Evolutionary conservation across 2,329 filamentous ascomycete genomes (phyloP).

Genomic region (Exophiala viscosa): DNA sequence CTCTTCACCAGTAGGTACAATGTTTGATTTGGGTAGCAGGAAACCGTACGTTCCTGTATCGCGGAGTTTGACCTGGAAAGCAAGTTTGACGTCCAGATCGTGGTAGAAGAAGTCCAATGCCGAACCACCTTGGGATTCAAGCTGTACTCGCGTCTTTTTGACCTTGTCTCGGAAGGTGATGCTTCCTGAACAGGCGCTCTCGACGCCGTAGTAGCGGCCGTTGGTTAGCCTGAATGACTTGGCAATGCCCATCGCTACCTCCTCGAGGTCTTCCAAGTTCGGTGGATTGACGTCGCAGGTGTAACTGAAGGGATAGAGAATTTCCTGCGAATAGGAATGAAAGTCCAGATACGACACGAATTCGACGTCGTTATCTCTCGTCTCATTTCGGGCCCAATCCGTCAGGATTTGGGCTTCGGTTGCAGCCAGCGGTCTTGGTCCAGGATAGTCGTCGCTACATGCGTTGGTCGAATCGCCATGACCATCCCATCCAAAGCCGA

Average conservation of each 20-base stretch:
- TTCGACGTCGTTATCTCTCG: constrained; percentile 63
- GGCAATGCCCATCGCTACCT: constrained; percentile 79
- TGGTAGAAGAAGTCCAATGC: constrained; percentile 96
- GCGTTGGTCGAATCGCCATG: constrained; percentile 66
- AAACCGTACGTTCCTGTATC: constrained; percentile 96
- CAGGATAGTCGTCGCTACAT: constrained; percentile 87
- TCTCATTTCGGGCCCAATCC: constrained; percentile 79
- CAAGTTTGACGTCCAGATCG: constrained; percentile 73
- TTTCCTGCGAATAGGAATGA: constrained; percentile 92
- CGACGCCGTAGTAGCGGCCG: constrained; percentile 71
- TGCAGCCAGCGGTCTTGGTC: constrained; percentile 76
- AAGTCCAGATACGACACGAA: constrained; percentile 87
- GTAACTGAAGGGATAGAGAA: constrained; percentile 88
- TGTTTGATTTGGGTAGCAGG: constrained; percentile 78
- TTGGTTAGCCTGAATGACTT: constrained; percentile 82
- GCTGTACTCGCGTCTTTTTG: constrained; percentile 45
- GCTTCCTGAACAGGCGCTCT: constrained; percentile 82
- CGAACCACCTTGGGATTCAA: constrained; percentile 76
- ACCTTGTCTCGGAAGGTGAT: constrained; percentile 39
- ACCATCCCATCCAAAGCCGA: constrained; percentile 79
- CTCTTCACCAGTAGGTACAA: constrained; percentile 85
- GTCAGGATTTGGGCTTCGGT: constrained; percentile 72
- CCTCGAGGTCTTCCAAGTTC: constrained; percentile 85
- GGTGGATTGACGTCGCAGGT: constrained; percentile 75
- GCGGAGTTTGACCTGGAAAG: constrained; percentile 88